Percentiles rank a stretch among this genome's conserved stretches.
phyloP scores from a whole-genome alignment of 768 basidiomycete genomes.

The Pholiota conissans region DNA sequence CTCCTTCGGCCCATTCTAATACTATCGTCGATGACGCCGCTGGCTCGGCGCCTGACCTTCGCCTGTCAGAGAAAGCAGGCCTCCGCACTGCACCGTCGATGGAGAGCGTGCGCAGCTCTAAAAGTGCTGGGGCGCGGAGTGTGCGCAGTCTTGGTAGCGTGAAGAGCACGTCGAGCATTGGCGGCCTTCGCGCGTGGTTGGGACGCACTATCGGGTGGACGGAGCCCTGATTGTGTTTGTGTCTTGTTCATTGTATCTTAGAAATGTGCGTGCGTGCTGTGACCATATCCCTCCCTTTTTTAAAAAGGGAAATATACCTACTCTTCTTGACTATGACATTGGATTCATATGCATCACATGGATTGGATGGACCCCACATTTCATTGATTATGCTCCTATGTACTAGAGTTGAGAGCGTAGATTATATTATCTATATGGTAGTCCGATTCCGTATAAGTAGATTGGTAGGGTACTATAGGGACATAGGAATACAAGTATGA shows the following conservation, averaged over 20 bases:
- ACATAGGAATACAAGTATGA: neutral
- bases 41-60: slow-evolving; percentile 13
- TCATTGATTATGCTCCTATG: neutral
- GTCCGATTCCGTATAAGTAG: neutral
- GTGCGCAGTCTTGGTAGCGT: slow-evolving; percentile 43
- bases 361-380: neutral
- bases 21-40: neutral
- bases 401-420: neutral
- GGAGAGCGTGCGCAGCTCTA: slow-evolving; percentile 47
- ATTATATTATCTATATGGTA: slow-evolving; percentile 8
- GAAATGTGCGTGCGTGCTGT: neutral
- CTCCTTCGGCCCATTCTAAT: neutral
- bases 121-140: slow-evolving; percentile 40
- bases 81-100: slow-evolving; percentile 40
- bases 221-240: slow-evolving; percentile 9
- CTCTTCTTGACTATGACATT: neutral
- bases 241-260: neutral
- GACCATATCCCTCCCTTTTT: neutral
- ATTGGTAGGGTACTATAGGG: neutral
- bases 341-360: neutral
- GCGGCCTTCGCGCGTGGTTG: slow-evolving; percentile 42
- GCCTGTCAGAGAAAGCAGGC: slow-evolving; percentile 11
- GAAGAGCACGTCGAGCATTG: slow-evolving; percentile 38
- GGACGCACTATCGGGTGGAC: slow-evolving; percentile 27
- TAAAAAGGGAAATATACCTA: slow-evolving; percentile 1